These are phyloP conservation scores for Amaranthus hypochondriacus DNA, from an alignment of 148 eudicot species.

Conservation along the genomic window DNA sequence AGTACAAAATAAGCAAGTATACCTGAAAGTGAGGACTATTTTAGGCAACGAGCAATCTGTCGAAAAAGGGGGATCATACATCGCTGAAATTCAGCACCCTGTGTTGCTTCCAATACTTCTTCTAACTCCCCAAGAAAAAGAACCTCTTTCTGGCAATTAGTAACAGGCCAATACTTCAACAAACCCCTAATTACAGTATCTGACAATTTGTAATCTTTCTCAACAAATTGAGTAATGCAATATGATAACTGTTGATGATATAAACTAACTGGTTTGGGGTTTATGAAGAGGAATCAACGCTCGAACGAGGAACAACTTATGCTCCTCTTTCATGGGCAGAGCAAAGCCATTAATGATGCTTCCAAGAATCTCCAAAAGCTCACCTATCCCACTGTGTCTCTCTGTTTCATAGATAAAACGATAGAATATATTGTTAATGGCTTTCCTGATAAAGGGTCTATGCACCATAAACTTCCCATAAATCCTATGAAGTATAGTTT, in stretches of 20 bases:
- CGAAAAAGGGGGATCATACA: constrained; percentile 69
- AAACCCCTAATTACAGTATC: constrained; percentile 65
- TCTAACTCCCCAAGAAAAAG: constrained; percentile 72
- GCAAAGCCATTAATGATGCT: constrained; percentile 83
- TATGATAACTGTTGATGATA: constrained; percentile 78
- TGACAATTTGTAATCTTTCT: constrained; percentile 69
- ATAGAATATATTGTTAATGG: constrained; percentile 58
- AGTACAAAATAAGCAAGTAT: background rate
- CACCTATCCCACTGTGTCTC: constrained; percentile 67
- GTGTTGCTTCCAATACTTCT: constrained; percentile 68
- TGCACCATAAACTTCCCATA: constrained; percentile 76
- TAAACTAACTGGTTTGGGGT: constrained; percentile 49
- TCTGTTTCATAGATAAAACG: constrained; percentile 68
- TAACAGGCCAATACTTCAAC: constrained; percentile 83
- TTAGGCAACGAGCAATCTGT: constrained; percentile 56
- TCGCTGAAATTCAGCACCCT: constrained; percentile 64
- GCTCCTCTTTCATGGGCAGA: constrained; percentile 89
- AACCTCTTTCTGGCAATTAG: constrained; percentile 68
- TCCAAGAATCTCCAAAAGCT: constrained; percentile 74
- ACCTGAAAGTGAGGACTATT: constrained; percentile 74
- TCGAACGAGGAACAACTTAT: constrained; percentile 66
- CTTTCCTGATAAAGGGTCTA: constrained; percentile 70
- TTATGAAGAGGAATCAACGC: constrained; percentile 78
- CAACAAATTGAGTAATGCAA: constrained; percentile 75
- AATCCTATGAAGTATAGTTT: constrained; percentile 59